Evolutionary conservation across 1,284 basidiomycete species (phyloP), one percentile per base, ranked within the genome.

Genomic region (Papiliotrema nemorosa): DNA sequence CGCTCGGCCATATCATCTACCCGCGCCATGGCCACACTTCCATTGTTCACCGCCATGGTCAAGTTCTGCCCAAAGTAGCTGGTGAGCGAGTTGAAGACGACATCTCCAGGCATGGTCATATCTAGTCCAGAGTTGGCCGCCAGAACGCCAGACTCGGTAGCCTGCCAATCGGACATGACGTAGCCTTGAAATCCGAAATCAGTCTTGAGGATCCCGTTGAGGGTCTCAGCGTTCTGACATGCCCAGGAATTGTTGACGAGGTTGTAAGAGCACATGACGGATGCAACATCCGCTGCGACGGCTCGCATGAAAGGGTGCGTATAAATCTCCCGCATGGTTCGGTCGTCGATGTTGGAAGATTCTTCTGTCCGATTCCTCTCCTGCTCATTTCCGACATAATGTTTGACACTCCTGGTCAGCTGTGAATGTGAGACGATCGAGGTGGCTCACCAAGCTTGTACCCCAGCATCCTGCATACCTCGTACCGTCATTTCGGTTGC

Each of bases 111-210:
- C 77, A 77, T 77, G 39, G 71, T 69, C 74, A 78, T 73, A 67
- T 87, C 88, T 20, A 90, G 76, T 18, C 88, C 88, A 13, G 76
- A 74, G 53, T 80, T 64, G 25, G 58, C 80, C 0, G 81, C 78
- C 21, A 77, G 26, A 21, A 72, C 64, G 21, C 84, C 59, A 77
- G 80, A 58, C 81, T 79, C 2, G 80, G 77, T 78, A 0, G 82
- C 84, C 35, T 67, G 65, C 87, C 87, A 89, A 70, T 88, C 87
- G 51, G 77, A 79, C 72, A 81, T 77, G 46, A 83, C 76, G 60
- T 79, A 86, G 22, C 88, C 88, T 69, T 85, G 84, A 79, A 89
- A 91, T 3, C 84, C 85, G 49, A 83, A 78, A 69, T 89, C 86
- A 18, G 78, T 78, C 74, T 88, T 88, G 47, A 88, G 72, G 21